These are phyloP conservation scores for Diaporthe longicolla DNA, from an alignment of 2,329 filamentous ascomycete species.

Conservation along the genomic window DNA sequence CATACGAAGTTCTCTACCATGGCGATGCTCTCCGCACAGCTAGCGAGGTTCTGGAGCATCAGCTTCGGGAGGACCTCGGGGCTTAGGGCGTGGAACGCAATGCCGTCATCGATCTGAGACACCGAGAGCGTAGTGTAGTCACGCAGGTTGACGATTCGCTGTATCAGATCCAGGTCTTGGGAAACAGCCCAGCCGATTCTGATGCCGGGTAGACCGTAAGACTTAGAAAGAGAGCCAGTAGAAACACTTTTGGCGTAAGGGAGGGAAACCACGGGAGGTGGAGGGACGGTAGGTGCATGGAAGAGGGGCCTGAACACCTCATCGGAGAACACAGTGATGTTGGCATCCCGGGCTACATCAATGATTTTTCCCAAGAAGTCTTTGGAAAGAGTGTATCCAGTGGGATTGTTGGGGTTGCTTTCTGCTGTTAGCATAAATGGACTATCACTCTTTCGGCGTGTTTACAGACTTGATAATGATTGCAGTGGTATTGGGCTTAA, in stretches of 20 bases:
- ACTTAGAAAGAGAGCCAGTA: slow-evolving; percentile 20
- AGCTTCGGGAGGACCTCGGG: slow-evolving; percentile 16
- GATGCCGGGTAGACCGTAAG: slow-evolving; percentile 74
- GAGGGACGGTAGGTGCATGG: slow-evolving; percentile 1
- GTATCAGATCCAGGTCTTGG: slow-evolving; percentile 10
- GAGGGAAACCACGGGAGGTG: slow-evolving; percentile 17
- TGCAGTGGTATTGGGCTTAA: slow-evolving; percentile 32
- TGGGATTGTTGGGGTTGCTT: slow-evolving; percentile 29
- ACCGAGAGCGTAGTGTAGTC: slow-evolving; percentile 25
- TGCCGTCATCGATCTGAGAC: slow-evolving; percentile 32
- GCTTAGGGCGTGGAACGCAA: slow-evolving; percentile 9
- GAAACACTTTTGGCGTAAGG: slow-evolving; percentile 15
- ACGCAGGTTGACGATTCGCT: slow-evolving; percentile 4
- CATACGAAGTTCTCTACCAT: background rate
- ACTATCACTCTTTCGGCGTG: too few species aligned
- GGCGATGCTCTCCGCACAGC: background rate
- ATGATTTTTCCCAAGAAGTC: background rate
- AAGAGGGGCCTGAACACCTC: slow-evolving; percentile 31
- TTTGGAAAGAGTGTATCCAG: background rate
- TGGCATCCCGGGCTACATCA: background rate
- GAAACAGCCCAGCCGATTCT: slow-evolving; percentile 95
- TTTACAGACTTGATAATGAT: slow-evolving; percentile 26
- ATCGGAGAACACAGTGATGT: slow-evolving; percentile 21
- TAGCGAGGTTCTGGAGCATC: background rate
- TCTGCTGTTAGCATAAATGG: background rate